Percentiles rank a stretch among this genome's conserved stretches.
These are phyloP conservation scores for Paracorniculantispora psalliotae DNA, from an alignment of 2,329 filamentous ascomycete species.

Conservation along the genomic window DNA sequence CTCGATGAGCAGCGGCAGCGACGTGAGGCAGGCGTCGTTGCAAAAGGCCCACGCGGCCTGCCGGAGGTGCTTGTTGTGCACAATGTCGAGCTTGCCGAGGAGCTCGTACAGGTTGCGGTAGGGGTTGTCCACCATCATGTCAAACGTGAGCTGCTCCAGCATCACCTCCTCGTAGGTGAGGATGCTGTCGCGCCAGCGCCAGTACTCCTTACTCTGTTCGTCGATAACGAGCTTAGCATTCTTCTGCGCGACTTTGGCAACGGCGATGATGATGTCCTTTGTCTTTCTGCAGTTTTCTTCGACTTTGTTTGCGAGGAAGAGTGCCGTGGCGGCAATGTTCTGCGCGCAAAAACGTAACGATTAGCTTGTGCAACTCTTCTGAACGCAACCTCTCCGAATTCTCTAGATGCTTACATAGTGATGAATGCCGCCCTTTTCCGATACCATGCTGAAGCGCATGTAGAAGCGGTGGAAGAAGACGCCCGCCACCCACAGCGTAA, in stretches of 20 bases:
- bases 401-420: conserved; percentile 68
- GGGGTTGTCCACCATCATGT: conserved; percentile 83
- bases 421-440: conserved; percentile 72
- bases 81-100: conserved; percentile 65
- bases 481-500: conserved; percentile 85
- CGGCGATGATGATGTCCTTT: conserved; percentile 87
- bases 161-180: conserved; percentile 88
- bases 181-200: conserved; percentile 95
- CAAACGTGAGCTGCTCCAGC: conserved; percentile 88
- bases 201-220: conserved; percentile 97
- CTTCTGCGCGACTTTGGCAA: conserved; percentile 92
- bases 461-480: conserved; percentile 96
- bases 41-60: conserved; percentile 92
- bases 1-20: conserved; percentile 75
- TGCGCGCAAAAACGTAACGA: conserved; percentile 26
- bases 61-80: conserved; percentile 75
- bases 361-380: conserved; percentile 13
- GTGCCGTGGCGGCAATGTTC: conserved; percentile 81
- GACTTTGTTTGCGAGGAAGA: conserved; percentile 95
- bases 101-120: conserved; percentile 81
- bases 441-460: conserved; percentile 80
- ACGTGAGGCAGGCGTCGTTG: conserved; percentile 82
- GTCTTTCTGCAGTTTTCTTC: conserved; percentile 97
- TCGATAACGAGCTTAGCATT: conserved; percentile 85
- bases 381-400: background rate